phyloP scores from a whole-genome alignment of 805 yeast species.

The Yarrowia porcina region DNA sequence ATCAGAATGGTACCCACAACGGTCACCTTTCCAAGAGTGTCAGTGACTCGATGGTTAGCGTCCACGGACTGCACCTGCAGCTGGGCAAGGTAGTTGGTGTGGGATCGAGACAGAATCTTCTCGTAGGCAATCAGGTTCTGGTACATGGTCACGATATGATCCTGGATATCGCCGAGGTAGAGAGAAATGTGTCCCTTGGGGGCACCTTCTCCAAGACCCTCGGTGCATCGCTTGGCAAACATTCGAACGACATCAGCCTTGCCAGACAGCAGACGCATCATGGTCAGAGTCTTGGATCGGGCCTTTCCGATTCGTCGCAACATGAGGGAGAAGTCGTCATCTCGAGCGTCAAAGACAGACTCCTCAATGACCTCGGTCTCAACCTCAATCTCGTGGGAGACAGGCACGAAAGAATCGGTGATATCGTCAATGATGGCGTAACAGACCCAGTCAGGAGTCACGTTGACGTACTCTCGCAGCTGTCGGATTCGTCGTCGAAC shows the following conservation, averaged over 20 bases:
- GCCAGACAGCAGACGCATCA: slow-evolving; percentile 83
- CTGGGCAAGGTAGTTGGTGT: slow-evolving; percentile 88
- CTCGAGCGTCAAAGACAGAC: slow-evolving; percentile 77
- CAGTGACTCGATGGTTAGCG: slow-evolving; percentile 80
- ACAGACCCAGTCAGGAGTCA: slow-evolving; percentile 63
- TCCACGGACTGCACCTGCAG: slow-evolving; percentile 88
- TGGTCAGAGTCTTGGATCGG: slow-evolving; percentile 85
- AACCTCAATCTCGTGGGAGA: slow-evolving; percentile 53
- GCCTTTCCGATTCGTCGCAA: slow-evolving; percentile 81
- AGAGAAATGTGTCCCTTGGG: slow-evolving; percentile 91
- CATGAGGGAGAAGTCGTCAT: slow-evolving; percentile 70
- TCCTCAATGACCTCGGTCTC: slow-evolving; percentile 71
- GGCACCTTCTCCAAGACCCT: slow-evolving; percentile 48
- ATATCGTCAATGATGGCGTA: slow-evolving; percentile 65
- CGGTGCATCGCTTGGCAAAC: slow-evolving; percentile 95
- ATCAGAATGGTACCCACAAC: slow-evolving; percentile 83
- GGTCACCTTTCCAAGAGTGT: slow-evolving; percentile 84
- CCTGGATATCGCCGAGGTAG: slow-evolving; percentile 93
- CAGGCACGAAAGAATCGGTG: slow-evolving; percentile 63
- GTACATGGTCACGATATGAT: slow-evolving; percentile 93
- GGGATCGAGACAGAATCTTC: slow-evolving; percentile 87
- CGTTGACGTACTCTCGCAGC: slow-evolving; percentile 57
- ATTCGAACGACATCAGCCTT: slow-evolving; percentile 95
- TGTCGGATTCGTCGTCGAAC: slow-evolving; percentile 64
- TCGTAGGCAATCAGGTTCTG: slow-evolving; percentile 88